Conservation (phyloP, 345 rosid genomes). For the Pugionium cornutum region DNA sequence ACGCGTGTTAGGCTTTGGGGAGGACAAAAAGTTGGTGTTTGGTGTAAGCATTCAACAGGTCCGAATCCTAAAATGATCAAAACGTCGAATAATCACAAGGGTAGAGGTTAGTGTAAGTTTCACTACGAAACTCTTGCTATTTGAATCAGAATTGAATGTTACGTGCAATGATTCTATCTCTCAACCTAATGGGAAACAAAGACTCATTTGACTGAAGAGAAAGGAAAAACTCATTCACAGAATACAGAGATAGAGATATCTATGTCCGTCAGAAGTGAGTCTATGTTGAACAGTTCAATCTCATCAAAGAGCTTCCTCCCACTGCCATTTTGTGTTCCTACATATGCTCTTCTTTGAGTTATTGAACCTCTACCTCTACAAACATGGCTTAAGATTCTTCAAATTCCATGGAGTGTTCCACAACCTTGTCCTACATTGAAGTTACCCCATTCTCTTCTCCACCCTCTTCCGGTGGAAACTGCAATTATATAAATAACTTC, state of each 20-base stretch:
- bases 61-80: no score
- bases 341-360: conserved; percentile 49
- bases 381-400: no score
- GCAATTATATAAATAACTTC: conserved; percentile 17
- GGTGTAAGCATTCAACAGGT: no score
- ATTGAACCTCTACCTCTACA: conserved; percentile 59
- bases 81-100: no score
- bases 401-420: conserved; percentile 51
- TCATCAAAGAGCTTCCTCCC: conserved; percentile 56
- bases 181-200: conserved; percentile 55
- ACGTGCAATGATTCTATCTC: conserved; percentile 26
- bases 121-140: no score
- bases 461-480: conserved; percentile 91
- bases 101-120: no score
- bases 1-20: conserved; percentile 16
- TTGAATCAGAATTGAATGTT: no score
- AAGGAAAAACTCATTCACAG: background rate
- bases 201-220: no score
- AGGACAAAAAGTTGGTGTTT: no score
- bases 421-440: conserved; percentile 38
- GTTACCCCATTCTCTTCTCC: conserved; percentile 64
- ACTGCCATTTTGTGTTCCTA: conserved; percentile 48
- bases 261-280: conserved; percentile 81
- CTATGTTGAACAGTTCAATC: conserved; percentile 80
- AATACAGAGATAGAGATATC: background rate